Base-by-base conservation (phyloP, 2,329 filamentous ascomycete species). In the Fusarium sacchari region DNA sequence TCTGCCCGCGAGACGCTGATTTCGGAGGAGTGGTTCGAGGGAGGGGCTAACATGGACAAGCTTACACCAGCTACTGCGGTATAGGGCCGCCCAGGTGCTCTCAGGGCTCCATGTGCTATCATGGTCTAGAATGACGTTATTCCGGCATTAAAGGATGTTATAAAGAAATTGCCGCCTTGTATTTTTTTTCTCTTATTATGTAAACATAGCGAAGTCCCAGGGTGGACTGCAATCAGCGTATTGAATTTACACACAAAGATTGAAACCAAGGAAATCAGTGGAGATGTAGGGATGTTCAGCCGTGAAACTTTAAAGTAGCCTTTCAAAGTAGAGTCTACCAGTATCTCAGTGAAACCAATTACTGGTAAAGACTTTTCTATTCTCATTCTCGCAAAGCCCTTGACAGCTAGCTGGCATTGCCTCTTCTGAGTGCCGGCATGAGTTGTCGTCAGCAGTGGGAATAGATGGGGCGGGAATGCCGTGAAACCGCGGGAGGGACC, bases 1-100 rank as follows among this genome's bases (percentile, higher is more conserved):
- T 87, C 88, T 24, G 91, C 92, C 55, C 90, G 91, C 57, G 91
- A 96, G 62, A 87, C 89, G 70, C 84, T 99, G 66, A 90, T 98
- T 77, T 91, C 93, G 75, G 86, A 90, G 58, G 90, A 93, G 68
- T 96, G 94, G 90, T 87, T 96, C 60, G 87, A 88, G 61, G 90
- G 91, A 67, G 93, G 93, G 65, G 93, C 91, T 42, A 91, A 91
- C 75, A 87, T 94, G 82, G 89, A 89, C 47, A 92, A 90, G 74
- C 87, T 97, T 61, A 94, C 94, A 5, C 79, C 81, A 57, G 79
- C 53, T 22, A 67, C 62, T 20, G 34, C 64, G 37, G 44, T 55
- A 50, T 67, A 52, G 43, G 37, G 49, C 47, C 57, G 39, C 24
- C 40, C 18, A 58, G 30, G 34, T 58, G 40, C n/a, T 58, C 26